Percentiles rank a stretch among this genome's conserved stretches.
Evolutionary conservation across 78 protist species (phyloP).

Genomic region (Dictyostelium citrinum): DNA sequence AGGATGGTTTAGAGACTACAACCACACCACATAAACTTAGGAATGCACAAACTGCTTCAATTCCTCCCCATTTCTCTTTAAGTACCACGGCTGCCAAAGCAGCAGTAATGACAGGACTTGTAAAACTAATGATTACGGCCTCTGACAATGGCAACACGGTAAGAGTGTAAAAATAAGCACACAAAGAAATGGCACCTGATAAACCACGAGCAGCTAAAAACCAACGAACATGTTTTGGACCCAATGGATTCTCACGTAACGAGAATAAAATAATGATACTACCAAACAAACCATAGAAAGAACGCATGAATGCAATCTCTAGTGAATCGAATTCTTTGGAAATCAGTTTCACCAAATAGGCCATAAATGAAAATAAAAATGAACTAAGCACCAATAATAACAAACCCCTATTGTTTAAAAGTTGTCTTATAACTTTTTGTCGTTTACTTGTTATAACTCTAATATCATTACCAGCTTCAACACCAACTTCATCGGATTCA

Average conservation of each 20-base stretch:
- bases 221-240: background rate
- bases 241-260: constrained; percentile 26
- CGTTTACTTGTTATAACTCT: background rate
- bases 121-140: constrained; percentile 50
- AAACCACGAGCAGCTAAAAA: constrained; percentile 14
- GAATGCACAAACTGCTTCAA: constrained; percentile 57
- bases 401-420: constrained; percentile 1
- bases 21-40: constrained; percentile 21
- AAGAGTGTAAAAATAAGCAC: constrained; percentile 29
- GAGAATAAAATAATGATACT: constrained; percentile 2
- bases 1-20: constrained; percentile 44
- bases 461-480: background rate
- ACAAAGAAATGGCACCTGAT: constrained; percentile 32
- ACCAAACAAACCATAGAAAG: constrained; percentile 24
- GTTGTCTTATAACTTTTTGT: background rate
- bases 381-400: background rate
- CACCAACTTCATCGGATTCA: background rate
- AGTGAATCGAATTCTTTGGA: background rate
- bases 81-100: constrained; percentile 26
- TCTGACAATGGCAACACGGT: constrained; percentile 24
- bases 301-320: constrained; percentile 39
- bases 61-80: constrained; percentile 59
- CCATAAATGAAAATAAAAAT: constrained; percentile 48
- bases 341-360: constrained; percentile 4
- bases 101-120: constrained; percentile 45